A percentile compares a stretch with the other conserved stretches of the same genome.
Evolutionary conservation across 805 yeast genomes (phyloP).

Genomic region (Hanseniaspora thailandica): DNA sequence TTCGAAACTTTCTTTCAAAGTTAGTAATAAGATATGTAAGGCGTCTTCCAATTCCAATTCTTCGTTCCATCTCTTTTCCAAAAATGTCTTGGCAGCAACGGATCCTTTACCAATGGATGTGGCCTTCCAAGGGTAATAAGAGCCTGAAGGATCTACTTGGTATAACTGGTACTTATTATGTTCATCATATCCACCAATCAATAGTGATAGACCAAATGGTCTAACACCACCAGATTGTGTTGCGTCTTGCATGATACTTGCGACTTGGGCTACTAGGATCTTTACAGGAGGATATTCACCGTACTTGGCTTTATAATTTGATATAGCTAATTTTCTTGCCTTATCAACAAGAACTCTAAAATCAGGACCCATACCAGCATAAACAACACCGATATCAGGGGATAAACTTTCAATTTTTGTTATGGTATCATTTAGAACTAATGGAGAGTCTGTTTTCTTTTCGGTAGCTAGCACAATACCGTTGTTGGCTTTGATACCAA

Average conservation of each 20-base stretch:
- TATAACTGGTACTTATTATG: slow-evolving; percentile 64
- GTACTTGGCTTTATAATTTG: slow-evolving; percentile 82
- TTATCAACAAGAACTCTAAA: slow-evolving; percentile 87
- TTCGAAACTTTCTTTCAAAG: slow-evolving; percentile 91
- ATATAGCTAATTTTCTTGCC: slow-evolving; percentile 86
- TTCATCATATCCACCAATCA: slow-evolving; percentile 90
- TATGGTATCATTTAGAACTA: slow-evolving; percentile 62
- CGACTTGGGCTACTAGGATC: slow-evolving; percentile 85
- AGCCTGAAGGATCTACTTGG: slow-evolving; percentile 97
- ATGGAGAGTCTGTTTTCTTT: slow-evolving; percentile 69
- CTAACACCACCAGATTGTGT: slow-evolving; percentile 97
- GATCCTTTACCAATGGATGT: slow-evolving; percentile 97
- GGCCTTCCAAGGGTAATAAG: slow-evolving; percentile 98
- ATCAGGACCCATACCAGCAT: slow-evolving; percentile 98
- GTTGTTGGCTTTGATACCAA: slow-evolving; percentile 88
- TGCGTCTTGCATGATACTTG: slow-evolving; percentile 95
- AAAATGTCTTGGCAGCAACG: slow-evolving; percentile 88
- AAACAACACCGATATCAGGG: slow-evolving; percentile 93
- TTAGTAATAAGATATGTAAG: slow-evolving; percentile 85
- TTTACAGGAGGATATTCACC: slow-evolving; percentile 96
- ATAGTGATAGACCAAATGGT: slow-evolving; percentile 92
- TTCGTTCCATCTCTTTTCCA: slow-evolving; percentile 97
- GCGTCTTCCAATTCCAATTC: slow-evolving; percentile 97
- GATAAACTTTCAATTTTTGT: slow-evolving; percentile 74
- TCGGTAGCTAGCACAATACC: slow-evolving; percentile 97